Base-by-base conservation (phyloP, 2,329 filamentous ascomycete genomes). In the Colletotrichum lindemuthianum region DNA sequence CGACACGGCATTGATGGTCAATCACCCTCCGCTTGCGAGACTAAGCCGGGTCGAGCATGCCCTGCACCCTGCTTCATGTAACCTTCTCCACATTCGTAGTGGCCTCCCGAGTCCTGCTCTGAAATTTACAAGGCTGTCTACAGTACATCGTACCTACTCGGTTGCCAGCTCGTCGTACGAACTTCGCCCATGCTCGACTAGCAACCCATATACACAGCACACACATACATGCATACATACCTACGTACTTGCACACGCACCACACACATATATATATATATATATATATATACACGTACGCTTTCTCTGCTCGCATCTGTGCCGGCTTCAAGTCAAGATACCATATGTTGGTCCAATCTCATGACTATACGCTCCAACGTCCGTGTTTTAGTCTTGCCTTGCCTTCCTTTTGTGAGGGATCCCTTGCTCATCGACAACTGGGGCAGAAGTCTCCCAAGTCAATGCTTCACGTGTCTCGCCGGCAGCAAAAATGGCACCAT, bases 1-100 rank as follows among this genome's bases (percentile, higher is more conserved):
- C 24, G 24, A 63, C 51, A 53, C 59, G 63, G 63, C 52, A 66
- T 63, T 66, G 52, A 66, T 47, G 59, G 63, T 58, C 63, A 57
- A 65, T 63, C 52, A 44, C 43, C 41, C 41, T 16, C 45, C 43
- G 39, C 34, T 36, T 52, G 49, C 48, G 48, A 48, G 39, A 63
- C 44, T 39, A 63, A 24, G 24, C 24, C 24, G 24, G 24, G 24
- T 24, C 24, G 24, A 24, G 24, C 4, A 24, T 24, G 5, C 24
- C 24, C 24, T 24, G 24, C 24, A 4, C 24, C 24, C 24, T 24
- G 5, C 54, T 37, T 53, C 52, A 43, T 53, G 54, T 24, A 50
- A 45, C 43, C 15, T 65, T 63, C 59, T 60, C 63, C 63, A 66
- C 63, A 64, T 39, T 37, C 37, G 32, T 15, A 47, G 48, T 50